Base-by-base conservation (phyloP, 306 rosid species). In the Cucumis melo region DNA sequence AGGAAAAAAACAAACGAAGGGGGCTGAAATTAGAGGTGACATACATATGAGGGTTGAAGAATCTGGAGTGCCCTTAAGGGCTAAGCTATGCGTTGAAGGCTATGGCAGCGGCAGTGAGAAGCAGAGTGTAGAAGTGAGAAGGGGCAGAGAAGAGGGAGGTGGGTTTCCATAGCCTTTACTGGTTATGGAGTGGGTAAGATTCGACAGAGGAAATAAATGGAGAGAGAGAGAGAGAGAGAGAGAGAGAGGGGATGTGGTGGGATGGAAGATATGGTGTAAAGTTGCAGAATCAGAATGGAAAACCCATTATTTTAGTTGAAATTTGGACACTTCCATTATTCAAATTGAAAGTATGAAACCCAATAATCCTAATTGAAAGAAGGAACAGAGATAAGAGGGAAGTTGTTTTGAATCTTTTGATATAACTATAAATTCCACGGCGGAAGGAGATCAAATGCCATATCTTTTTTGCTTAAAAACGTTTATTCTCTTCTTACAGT, bases 401-500 rank as follows among this genome's bases (percentile, higher is more conserved):
- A 34, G 44, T 1, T 64, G 65, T 38, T 64, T 36, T 50, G 55
- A 13, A 14, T 50, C 2, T 50, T 32, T 61, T 64, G 70, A 34
- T 64, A 36, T 34, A 36, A n/a, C 54, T 73, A 78, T 41, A 78
- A 79, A 58, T 80, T 78, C 78, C 82, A 81, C 78, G 56, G 75
- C 23, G 75, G 68, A 82, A 74, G 17, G 16, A n/a, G 53, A 39
- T 65, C 50, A 65, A 66, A 46, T 12, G 53, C 73, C 29, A n/a
- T 65, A 41, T 65, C 73, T 39, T 65, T 80, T 63, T 59, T 57
- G 78, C 53, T 10, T 15, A 16, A 5, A 53, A 57, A 20, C 76
- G 86, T 82, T 81, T 63, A 80, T 81, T 82, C 82, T 62, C 63
- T 81, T 68, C 16, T 64, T 64, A 85, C 80, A 74, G 75, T 81